Conservation (phyloP, 768 basidiomycete species). For the Russula sp. region DNA sequence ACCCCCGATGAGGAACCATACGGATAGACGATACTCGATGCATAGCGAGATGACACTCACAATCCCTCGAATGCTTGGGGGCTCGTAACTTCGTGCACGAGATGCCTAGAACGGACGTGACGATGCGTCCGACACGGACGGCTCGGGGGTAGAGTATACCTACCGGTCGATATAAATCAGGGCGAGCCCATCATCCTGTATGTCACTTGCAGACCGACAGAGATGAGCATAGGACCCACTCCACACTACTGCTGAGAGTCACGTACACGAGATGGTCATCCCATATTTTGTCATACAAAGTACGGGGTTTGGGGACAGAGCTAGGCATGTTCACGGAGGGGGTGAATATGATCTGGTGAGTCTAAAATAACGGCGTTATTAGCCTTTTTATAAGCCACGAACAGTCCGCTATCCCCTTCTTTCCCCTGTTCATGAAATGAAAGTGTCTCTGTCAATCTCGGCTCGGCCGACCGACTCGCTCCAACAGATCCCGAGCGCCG, state of each 20-base stretch:
- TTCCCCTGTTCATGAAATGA: too few species aligned
- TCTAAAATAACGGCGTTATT: neutral
- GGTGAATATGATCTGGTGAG: neutral
- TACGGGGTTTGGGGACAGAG: slow-evolving; percentile 59
- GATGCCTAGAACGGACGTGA: slow-evolving; percentile 33
- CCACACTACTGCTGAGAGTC: neutral
- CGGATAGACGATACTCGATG: neutral
- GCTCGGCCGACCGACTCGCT: neutral
- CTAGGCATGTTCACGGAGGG: slow-evolving; percentile 41
- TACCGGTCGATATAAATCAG: slow-evolving; percentile 64
- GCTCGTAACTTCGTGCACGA: slow-evolving; percentile 58
- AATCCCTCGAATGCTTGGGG: slow-evolving; percentile 58
- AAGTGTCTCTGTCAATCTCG: neutral
- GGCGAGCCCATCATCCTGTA: slow-evolving; percentile 68
- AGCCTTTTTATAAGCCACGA: too few species aligned
- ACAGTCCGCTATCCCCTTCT: too few species aligned
- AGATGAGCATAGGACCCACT: neutral
- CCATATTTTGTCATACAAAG: slow-evolving; percentile 97
- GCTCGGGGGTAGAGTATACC: slow-evolving; percentile 11
- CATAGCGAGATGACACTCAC: slow-evolving; percentile 24
- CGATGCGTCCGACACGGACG: neutral
- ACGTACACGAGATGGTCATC: slow-evolving; percentile 91
- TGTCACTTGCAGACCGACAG: slow-evolving; percentile 40
- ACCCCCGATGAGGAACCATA: neutral
- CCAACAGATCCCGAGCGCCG: too few species aligned